phyloP scores from a whole-genome alignment of 805 yeast species.

The Scheffersomyces spartinae region DNA sequence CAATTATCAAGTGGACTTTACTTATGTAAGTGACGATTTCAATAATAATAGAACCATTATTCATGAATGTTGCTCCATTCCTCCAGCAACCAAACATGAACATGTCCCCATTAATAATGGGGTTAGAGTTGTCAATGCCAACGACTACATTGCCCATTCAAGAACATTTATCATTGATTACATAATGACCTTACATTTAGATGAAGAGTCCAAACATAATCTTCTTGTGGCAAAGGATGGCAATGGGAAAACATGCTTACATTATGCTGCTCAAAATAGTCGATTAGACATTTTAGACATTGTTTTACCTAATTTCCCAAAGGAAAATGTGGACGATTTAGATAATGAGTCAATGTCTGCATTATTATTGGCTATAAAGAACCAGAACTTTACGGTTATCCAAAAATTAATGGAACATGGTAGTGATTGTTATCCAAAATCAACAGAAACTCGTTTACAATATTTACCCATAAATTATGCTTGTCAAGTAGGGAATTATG shows the following conservation, averaged over 20 bases:
- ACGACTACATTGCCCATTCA: conserved; percentile 26
- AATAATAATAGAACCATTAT: conserved; percentile 52
- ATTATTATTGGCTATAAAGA: conserved; percentile 63
- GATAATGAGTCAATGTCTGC: conserved; percentile 80
- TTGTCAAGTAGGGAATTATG: conserved; percentile 70
- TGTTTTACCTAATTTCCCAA: conserved; percentile 27
- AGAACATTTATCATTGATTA: conserved; percentile 24
- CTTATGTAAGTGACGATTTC: conserved; percentile 51
- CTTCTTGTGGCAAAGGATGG: conserved; percentile 46
- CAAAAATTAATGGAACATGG: conserved; percentile 21
- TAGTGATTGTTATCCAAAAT: conserved; percentile 28
- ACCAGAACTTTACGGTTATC: conserved; percentile 40
- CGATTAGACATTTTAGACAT: conserved; percentile 31
- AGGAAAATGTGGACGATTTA: conserved; percentile 32
- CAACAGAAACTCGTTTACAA: conserved; percentile 41
- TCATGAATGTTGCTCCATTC: conserved; percentile 51
- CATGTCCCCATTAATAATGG: conserved; percentile 33
- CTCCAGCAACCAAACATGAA: conserved; percentile 21
- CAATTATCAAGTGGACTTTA: conserved; percentile 42
- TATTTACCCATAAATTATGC: conserved; percentile 78
- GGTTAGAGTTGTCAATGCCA: conserved; percentile 26
- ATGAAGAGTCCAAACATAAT: too few species aligned
- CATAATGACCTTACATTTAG: too few species aligned
- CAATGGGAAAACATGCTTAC: conserved; percentile 74
- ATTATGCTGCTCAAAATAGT: conserved; percentile 64